phyloP scores from a whole-genome alignment of 164 flowering plant genomes.

The Aristolochia californica region DNA sequence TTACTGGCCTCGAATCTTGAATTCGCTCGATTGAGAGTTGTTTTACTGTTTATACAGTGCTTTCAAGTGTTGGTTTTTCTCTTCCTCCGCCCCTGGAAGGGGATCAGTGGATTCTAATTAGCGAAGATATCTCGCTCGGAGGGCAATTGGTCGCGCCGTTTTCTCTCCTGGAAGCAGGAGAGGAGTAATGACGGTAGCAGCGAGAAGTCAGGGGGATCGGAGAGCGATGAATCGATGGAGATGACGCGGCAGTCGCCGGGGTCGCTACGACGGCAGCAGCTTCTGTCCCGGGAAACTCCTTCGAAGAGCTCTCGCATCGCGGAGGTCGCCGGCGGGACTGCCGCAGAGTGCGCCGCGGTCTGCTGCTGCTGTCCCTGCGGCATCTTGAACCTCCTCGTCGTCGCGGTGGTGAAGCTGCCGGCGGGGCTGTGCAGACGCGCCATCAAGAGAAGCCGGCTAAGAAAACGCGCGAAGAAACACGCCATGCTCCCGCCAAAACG shows the following conservation, averaged over 20 bases:
- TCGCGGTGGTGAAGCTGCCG: slow-evolving; percentile 68
- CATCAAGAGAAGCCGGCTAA: slow-evolving; percentile 25
- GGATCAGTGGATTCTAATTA: too few species aligned
- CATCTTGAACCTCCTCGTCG: slow-evolving; percentile 36
- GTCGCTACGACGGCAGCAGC: slow-evolving; percentile 19
- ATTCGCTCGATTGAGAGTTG: too few species aligned
- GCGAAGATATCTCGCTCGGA: too few species aligned
- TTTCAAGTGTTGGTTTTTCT: too few species aligned
- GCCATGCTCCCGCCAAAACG: slow-evolving; percentile 11
- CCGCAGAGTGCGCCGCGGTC: slow-evolving; percentile 80
- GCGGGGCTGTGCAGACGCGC: slow-evolving; percentile 62
- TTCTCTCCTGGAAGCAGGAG: too few species aligned
- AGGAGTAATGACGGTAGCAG: too few species aligned
- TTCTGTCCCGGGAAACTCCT: slow-evolving; percentile 9
- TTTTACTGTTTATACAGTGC: too few species aligned
- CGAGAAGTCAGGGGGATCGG: too few species aligned
- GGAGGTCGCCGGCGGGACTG: slow-evolving; percentile 70
- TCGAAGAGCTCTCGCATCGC: slow-evolving; percentile 29
- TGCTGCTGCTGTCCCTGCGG: slow-evolving; percentile 90
- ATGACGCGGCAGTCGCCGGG: slow-evolving; percentile 7
- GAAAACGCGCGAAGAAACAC: slow-evolving; percentile 19
- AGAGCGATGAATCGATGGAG: not conserved
- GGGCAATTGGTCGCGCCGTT: too few species aligned
- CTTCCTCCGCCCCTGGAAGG: too few species aligned
- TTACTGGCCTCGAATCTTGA: too few species aligned